phyloP scores from a whole-genome alignment of 495 filamentous ascomycete genomes.

The Xylaria acuta region DNA sequence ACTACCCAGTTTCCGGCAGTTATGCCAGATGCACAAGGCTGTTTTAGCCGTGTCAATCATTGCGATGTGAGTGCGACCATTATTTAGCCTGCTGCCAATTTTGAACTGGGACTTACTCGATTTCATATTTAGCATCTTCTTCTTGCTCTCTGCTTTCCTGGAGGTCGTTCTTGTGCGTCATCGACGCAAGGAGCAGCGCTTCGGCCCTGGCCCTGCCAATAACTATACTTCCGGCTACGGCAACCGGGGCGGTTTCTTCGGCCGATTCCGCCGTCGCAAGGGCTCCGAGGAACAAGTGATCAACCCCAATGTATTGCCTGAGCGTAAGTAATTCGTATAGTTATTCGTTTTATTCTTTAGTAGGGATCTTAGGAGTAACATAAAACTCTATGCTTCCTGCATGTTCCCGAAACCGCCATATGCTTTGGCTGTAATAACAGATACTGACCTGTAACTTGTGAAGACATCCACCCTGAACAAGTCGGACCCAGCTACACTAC shows the following conservation, averaged over 20 bases:
- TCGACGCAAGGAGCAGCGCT: slow-evolving; percentile 79
- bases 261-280: slow-evolving; percentile 40
- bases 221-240: slow-evolving; percentile 75
- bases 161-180: slow-evolving; percentile 70
- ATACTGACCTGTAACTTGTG: neutral
- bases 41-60: slow-evolving; percentile 79
- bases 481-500: slow-evolving; percentile 50
- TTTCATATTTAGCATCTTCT: slow-evolving; percentile 62
- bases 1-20: slow-evolving; percentile 58
- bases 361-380: neutral
- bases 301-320: slow-evolving; percentile 45
- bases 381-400: too few relatives aligned
- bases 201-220: slow-evolving; percentile 78
- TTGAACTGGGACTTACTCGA: slow-evolving; percentile 24
- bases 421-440: neutral
- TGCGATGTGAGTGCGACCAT: slow-evolving; percentile 66
- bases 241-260: slow-evolving; percentile 40
- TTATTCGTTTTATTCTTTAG: neutral
- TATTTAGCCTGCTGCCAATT: neutral
- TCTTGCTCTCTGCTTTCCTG: slow-evolving; percentile 67
- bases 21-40: slow-evolving; percentile 75
- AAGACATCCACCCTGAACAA: slow-evolving; percentile 46
- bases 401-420: neutral
- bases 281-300: slow-evolving; percentile 25
- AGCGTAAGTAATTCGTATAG: slow-evolving; percentile 31